Base-by-base conservation (phyloP, 2,329 filamentous ascomycete species). In the Rutstroemia sp. region DNA sequence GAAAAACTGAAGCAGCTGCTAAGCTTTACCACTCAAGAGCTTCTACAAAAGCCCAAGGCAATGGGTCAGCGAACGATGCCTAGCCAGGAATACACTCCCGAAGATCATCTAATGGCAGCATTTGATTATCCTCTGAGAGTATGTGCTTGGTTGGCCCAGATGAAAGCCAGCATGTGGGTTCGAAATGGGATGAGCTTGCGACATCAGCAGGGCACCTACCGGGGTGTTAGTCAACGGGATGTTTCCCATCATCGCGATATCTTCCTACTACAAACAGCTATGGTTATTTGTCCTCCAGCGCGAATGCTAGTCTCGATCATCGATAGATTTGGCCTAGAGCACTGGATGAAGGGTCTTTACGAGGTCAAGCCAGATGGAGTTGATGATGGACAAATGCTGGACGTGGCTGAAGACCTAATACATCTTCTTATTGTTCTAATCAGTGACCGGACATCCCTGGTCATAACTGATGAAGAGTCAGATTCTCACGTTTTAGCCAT, bases 121-220 rank as follows among this genome's bases (percentile, higher is more conserved):
- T 96, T 99, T 66, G 94, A 99, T 70, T 96, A 89, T 65, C 92
- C 95, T 0, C 77, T 99, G 4, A 82, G 95, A 52, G 92, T 97
- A 0, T 96, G 91, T 69, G 91, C 90, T 19, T 99, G 94, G 94
- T 77, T 99, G 34, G 89, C 94, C 5, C 95, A 99, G 74, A 97
- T 99, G 84, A 96, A 95, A 71, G 91, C 92, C 17, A 89, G 91
- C 51, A 95, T 97, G 85, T 99, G 95, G 94, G 92, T 99, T 61
- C 85, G 94, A 56, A 99, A 99, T 68, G 94, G 94, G 2, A 90
- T 99, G 68, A 97, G 92, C 65, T 80, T 99, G 51, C 84, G 92
- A 41, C 94, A 99, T 70, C 94, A 99, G 72, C 94, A 95, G 69
- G 88, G 88, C 52, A 94, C 92, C 17, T 99, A 99, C 69, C 86